Base-by-base conservation (phyloP, 306 rosid species). In the Cicer bijugum region DNA sequence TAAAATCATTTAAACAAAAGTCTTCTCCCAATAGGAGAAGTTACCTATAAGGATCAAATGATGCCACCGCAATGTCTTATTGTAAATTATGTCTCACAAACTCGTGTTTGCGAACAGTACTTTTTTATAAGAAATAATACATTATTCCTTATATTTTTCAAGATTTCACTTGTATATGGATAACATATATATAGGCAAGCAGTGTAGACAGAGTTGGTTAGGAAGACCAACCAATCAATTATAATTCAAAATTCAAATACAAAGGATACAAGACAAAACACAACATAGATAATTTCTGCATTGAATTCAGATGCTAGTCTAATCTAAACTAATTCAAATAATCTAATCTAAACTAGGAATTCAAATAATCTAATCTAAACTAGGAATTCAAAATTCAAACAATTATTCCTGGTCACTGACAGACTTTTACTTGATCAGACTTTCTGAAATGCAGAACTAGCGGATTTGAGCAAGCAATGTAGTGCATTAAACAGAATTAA, bases 391-490 rank as follows among this genome's bases (percentile, higher is more conserved):
- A 63, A 40, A 63, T 5, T 42, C 69, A 63, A 62, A 62, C 35
- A 39, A 40, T 16, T 12, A 35, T 35, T 60, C 45, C 19, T 35
- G 43, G 9, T 60, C 17, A 60, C 12, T 39, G n/a, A 37, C 67
- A 35, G 67, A 35, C 44, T 60, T 59, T 33, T 33, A 35, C 44
- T 6, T 42, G 8, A 61, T 6, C 58, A 61, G 46, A 14, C 12
- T 2, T 62, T 38, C 23, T 4, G 8, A 62, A 62, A 62, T 38
- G 46, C 23, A 15, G 68, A 62, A 38, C 15, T 7, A 39, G 20
- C 33, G 73, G 47, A 48, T 35, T 53, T 9, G 42, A 47, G 61
- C 60, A 9, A 69, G 61, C 40, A 51, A 69, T 33, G 60, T 69
- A 69, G 59, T 12, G 56, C 43, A 42, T 19, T 69, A 52, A 23